A percentile compares a stretch with the other conserved stretches of the same genome.
Evolutionary conservation across 2,329 filamentous ascomycete species (phyloP).

Genomic region (Penicillium sp.): DNA sequence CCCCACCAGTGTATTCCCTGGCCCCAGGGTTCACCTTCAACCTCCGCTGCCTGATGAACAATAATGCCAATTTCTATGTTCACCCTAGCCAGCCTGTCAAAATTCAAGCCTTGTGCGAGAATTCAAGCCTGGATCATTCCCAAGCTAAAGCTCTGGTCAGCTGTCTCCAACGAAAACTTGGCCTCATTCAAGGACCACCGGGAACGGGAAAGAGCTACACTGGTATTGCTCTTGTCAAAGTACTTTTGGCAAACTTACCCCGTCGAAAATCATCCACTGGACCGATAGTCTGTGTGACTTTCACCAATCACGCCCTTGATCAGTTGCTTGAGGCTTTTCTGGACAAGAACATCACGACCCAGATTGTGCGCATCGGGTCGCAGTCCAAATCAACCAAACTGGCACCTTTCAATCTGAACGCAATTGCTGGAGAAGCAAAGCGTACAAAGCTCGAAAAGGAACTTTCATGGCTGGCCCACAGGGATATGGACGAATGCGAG

Average conservation of each 20-base stretch:
- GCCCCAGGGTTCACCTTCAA: background rate
- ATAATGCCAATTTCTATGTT: background rate
- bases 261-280: background rate
- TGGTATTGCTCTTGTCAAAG: background rate
- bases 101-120: background rate
- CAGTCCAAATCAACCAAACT: background rate
- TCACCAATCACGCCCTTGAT: background rate
- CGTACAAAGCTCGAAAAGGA: background rate
- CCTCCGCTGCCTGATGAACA: background rate
- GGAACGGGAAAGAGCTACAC: slow-evolving; percentile 2
- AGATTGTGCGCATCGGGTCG: background rate
- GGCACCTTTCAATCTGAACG: background rate
- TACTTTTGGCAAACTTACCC: background rate
- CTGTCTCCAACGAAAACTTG: background rate
- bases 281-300: background rate
- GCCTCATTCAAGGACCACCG: background rate
- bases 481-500: background rate
- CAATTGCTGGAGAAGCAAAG: background rate
- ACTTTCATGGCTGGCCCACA: background rate
- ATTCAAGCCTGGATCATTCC: background rate
- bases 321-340: background rate
- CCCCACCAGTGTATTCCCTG: background rate
- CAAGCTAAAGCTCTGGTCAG: background rate
- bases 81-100: background rate
- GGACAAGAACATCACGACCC: background rate